Evolutionary conservation across 805 yeast species (phyloP).

Genomic region (Yamadazyma endophytica): DNA sequence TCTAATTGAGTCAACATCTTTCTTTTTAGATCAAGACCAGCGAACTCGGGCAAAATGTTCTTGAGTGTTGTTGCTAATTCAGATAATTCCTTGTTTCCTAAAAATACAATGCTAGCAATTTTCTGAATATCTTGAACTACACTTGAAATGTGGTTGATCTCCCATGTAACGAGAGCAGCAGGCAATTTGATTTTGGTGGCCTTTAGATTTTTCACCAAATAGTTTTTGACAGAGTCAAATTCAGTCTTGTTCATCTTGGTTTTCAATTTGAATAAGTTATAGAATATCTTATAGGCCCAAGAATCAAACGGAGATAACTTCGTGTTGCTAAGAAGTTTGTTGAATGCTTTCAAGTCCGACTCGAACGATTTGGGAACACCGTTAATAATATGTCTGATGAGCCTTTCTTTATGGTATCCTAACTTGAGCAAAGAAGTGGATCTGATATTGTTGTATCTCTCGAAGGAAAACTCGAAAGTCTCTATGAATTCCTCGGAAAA

Average conservation of each 20-base stretch:
- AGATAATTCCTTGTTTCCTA: constrained; percentile 1
- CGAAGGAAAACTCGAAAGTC: constrained; percentile 18
- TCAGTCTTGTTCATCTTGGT: constrained; percentile 15
- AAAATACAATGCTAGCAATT: not conserved
- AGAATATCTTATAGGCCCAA: constrained; percentile 22
- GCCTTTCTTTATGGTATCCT: constrained; percentile 21
- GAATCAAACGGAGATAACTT: constrained; percentile 16
- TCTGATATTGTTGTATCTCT: constrained; percentile 11
- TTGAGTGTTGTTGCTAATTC: constrained; percentile 7
- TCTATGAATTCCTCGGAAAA: constrained; percentile 6
- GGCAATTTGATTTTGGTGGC: constrained; percentile 21
- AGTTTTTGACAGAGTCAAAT: constrained; percentile 21
- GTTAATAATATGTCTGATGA: no score
- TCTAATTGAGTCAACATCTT: constrained; percentile 11
- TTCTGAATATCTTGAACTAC: constrained; percentile 13
- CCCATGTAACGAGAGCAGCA: constrained; percentile 12
- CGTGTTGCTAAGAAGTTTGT: constrained; percentile 18
- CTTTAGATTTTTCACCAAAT: constrained; percentile 26
- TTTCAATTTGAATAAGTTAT: constrained; percentile 20
- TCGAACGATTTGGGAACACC: constrained; percentile 22
- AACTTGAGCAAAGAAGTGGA: constrained; percentile 19
- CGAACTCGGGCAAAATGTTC: constrained; percentile 4
- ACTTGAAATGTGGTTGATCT: constrained; percentile 15
- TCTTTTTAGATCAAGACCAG: constrained; percentile 1
- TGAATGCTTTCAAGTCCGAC: constrained; percentile 19